Evolutionary conservation across 768 basidiomycete genomes (phyloP).

Genomic region (Suillus subaureus): DNA sequence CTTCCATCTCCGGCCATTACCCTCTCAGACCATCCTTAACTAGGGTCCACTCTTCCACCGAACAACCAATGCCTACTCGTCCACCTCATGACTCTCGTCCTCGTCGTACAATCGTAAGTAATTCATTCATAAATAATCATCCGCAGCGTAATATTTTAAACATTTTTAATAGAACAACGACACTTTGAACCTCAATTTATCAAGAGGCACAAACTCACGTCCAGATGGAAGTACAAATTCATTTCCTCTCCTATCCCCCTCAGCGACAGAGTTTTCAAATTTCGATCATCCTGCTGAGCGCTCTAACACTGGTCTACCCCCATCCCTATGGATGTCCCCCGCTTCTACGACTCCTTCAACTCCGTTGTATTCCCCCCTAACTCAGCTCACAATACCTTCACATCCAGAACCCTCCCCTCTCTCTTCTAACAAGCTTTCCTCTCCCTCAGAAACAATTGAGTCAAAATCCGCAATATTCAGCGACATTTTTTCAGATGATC

Average conservation of each 20-base stretch:
- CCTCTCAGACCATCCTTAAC: conserved; percentile 30
- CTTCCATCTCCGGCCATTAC: conserved; percentile 18
- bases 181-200: conserved; percentile 11
- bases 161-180: neutral
- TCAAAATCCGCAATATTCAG: conserved; percentile 66
- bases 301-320: conserved; percentile 58
- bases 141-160: neutral
- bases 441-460: conserved; percentile 46
- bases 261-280: conserved; percentile 23
- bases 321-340: conserved; percentile 87
- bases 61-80: too few relatives aligned
- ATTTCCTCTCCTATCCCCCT: conserved; percentile 18
- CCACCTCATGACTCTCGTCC: neutral
- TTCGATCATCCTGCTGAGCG: conserved; percentile 46
- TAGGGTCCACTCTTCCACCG: conserved; percentile 31
- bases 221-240: neutral
- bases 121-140: neutral
- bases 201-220: neutral
- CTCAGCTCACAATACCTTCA: conserved; percentile 38
- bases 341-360: conserved; percentile 50
- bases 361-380: conserved; percentile 41
- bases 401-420: conserved; percentile 37
- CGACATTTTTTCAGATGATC: conserved; percentile 71
- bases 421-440: conserved; percentile 36
- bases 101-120: neutral